Evolutionary conservation across 2,329 filamentous ascomycete species (phyloP).

Genomic region (Alternaria triticina): DNA sequence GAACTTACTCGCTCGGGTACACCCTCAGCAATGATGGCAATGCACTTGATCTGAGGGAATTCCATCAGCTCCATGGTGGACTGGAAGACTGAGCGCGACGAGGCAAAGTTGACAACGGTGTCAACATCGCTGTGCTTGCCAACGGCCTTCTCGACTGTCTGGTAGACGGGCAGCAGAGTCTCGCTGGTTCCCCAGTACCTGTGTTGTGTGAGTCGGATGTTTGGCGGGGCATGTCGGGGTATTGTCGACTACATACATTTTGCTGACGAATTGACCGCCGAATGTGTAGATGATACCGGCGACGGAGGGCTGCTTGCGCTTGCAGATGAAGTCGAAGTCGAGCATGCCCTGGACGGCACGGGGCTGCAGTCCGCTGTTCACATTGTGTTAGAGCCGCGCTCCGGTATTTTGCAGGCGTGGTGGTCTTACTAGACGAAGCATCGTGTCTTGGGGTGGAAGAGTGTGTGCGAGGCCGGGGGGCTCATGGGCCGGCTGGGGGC

Average conservation of each 20-base stretch:
- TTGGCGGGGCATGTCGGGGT: conserved; percentile 1
- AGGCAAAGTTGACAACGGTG: conserved; percentile 99
- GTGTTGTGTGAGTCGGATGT: conserved; percentile 22
- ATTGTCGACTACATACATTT: conserved; percentile 71
- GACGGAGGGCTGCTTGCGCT: conserved; percentile 93
- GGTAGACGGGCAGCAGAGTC: conserved; percentile 97
- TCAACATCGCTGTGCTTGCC: conserved; percentile 97
- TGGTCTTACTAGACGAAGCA: conserved; percentile 89
- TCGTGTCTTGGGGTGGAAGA: conserved; percentile 99
- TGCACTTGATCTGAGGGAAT: conserved; percentile 94
- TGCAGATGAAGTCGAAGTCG: conserved; percentile 99
- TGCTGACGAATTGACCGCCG: conserved; percentile 99
- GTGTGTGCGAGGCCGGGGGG: conserved; percentile 83
- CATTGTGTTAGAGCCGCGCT: conserved; percentile 27
- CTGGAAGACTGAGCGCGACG: conserved; percentile 96
- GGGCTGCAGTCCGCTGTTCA: conserved; percentile 83
- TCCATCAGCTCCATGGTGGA: conserved; percentile 99
- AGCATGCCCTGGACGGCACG: conserved; percentile 72
- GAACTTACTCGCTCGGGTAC: conserved; percentile 89
- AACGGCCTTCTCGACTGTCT: conserved; percentile 89
- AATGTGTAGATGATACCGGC: conserved; percentile 99
- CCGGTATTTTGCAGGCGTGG: conserved; percentile 6
- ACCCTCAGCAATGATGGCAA: conserved; percentile 99
- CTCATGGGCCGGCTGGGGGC: conserved; percentile 91
- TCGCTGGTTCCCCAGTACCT: conserved; percentile 99